A percentile compares a stretch with the other conserved stretches of the same genome.
These are phyloP conservation scores for Hansenula anomala DNA, from an alignment of 1,139 yeast genomes.

Conservation along the genomic window DNA sequence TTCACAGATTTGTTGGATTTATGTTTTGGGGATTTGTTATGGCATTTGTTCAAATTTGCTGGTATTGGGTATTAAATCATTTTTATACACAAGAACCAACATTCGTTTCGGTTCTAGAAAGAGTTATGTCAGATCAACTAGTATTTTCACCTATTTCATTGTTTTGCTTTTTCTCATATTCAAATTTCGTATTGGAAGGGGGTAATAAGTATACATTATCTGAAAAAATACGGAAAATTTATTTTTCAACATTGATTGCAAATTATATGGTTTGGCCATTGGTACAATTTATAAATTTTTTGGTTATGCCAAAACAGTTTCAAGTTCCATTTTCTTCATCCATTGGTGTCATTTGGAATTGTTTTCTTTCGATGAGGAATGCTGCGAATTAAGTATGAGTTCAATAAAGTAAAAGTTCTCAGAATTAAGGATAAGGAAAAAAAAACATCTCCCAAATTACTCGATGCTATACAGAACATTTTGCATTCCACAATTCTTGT, in stretches of 20 bases:
- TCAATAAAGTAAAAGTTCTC: too few species aligned
- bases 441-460: too few species aligned
- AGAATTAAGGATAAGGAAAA: too few species aligned
- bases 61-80: constrained; percentile 80
- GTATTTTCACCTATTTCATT: constrained; percentile 85
- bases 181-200: constrained; percentile 74
- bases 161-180: constrained; percentile 76
- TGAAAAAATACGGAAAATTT: constrained; percentile 57
- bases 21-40: constrained; percentile 83
- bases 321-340: constrained; percentile 93
- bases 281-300: constrained; percentile 85
- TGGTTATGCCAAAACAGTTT: constrained; percentile 68
- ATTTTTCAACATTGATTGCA: constrained; percentile 69
- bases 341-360: constrained; percentile 45
- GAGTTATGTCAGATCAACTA: constrained; percentile 87
- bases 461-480: too few species aligned
- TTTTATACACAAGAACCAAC: constrained; percentile 80
- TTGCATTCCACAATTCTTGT: too few species aligned
- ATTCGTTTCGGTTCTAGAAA: constrained; percentile 73
- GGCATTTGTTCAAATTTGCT: constrained; percentile 80
- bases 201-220: constrained; percentile 65
- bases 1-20: constrained; percentile 72
- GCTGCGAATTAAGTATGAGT: constrained; percentile 19
- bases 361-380: constrained; percentile 66
- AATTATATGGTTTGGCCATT: constrained; percentile 94